Conservation (phyloP, 768 basidiomycete species). For the Mycena metata region DNA sequence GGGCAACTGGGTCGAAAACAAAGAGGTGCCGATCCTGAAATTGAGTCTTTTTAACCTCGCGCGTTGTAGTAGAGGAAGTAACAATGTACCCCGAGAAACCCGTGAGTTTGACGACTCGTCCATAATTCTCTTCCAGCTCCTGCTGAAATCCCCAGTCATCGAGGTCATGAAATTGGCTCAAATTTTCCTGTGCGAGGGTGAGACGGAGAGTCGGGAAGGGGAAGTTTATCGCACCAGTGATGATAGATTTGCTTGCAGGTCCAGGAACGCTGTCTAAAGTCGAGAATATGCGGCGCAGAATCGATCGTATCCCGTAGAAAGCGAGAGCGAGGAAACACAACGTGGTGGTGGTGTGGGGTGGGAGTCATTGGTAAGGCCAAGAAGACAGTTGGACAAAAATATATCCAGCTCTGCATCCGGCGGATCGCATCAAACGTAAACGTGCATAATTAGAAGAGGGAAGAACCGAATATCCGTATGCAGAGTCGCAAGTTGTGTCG, state of each 20-base stretch:
- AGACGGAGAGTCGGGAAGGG: no score
- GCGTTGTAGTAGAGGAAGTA: neutral
- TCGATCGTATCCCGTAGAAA: neutral
- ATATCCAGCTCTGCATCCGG: no score
- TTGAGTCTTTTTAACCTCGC: neutral
- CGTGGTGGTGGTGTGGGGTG: no score
- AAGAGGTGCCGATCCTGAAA: neutral
- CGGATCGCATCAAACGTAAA: no score
- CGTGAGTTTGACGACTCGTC: conserved; percentile 7
- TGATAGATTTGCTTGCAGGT: neutral
- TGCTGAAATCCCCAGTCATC: conserved; percentile 5
- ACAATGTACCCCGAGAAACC: neutral
- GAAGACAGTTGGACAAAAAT: no score
- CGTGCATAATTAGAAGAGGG: no score
- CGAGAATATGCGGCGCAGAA: neutral
- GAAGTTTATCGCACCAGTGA: neutral
- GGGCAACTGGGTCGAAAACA: conserved; percentile 5
- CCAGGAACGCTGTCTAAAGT: neutral
- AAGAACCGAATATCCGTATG: no score
- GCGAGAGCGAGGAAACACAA: neutral
- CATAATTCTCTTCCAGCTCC: conserved; percentile 4
- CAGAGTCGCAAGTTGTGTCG: no score
- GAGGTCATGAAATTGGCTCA: conserved; percentile 1
- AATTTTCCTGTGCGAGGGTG: neutral
- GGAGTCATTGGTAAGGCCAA: no score